Conservation (phyloP, 345 rosid genomes). For the Aquilaria sinensis region DNA sequence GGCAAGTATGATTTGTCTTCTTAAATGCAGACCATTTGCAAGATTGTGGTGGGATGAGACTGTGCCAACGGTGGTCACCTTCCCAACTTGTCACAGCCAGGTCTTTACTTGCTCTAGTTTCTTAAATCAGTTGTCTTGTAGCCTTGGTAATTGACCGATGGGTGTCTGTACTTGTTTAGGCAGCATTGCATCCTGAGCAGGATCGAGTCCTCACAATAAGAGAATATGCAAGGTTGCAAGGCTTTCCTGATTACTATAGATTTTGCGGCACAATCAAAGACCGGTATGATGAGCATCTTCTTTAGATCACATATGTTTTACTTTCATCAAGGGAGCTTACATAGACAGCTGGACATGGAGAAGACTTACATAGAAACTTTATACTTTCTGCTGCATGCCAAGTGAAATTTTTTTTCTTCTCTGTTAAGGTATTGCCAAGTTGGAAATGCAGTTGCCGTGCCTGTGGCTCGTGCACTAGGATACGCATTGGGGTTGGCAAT, state of each 20-base stretch:
- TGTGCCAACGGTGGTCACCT: conserved; percentile 70
- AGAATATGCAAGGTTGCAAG: conserved; percentile 92
- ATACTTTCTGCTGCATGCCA: not conserved
- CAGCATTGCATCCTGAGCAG: conserved; percentile 83
- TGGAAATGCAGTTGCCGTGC: conserved; percentile 86
- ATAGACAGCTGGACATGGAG: not conserved
- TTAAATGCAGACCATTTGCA: conserved; percentile 59
- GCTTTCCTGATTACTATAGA: conserved; percentile 93
- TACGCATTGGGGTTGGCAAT: conserved; percentile 67
- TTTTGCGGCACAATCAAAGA: conserved; percentile 67
- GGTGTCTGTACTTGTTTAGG: conserved; percentile 36
- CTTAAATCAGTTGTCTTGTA: conserved; percentile 2
- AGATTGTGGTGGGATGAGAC: conserved; percentile 99
- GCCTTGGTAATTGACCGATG: conserved; percentile 4
- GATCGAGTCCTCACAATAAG: conserved; percentile 84
- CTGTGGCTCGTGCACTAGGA: conserved; percentile 78
- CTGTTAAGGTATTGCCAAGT: conserved; percentile 69
- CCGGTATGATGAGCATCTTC: conserved; percentile 34
- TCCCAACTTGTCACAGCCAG: conserved; percentile 59
- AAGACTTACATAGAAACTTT: not conserved
- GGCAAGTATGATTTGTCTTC: not conserved
- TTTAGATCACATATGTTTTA: not conserved
- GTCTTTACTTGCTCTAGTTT: conserved; percentile 26
- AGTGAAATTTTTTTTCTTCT: not conserved
- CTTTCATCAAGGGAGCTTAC: not conserved